Conservation (phyloP, 176 grass and related monocot species). For the Pharus latifolius region DNA sequence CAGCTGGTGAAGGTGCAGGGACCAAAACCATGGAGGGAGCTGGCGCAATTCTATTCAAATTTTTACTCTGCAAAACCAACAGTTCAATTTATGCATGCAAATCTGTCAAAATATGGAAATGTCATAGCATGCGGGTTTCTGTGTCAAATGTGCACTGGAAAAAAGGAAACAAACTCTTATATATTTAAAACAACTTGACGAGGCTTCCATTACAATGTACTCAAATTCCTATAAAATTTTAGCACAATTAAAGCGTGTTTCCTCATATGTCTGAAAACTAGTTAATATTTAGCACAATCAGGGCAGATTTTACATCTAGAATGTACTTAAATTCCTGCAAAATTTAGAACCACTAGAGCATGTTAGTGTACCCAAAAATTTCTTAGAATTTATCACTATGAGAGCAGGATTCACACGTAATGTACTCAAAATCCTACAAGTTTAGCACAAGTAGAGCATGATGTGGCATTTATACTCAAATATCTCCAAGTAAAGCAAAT, state of each 20-base stretch:
- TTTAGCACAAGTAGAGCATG: neutral
- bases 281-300: neutral
- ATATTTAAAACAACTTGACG: too few species aligned
- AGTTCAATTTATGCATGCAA: neutral
- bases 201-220: too few species aligned
- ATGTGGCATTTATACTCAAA: neutral
- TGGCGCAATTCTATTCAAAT: constrained; percentile 3
- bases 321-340: too few species aligned
- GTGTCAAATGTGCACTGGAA: neutral
- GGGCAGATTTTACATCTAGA: too few species aligned
- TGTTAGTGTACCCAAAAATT: too few species aligned
- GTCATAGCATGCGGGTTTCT: too few species aligned
- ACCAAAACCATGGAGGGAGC: neutral
- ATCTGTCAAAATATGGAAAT: neutral
- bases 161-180: too few species aligned
- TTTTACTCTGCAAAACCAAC: constrained; percentile 26
- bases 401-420: neutral
- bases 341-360: too few species aligned
- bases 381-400: neutral
- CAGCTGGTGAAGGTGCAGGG: constrained; percentile 29
- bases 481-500: neutral
- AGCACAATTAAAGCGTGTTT: too few species aligned
- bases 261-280: too few species aligned
- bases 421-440: neutral
- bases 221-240: too few species aligned